Evolutionary conservation across 768 basidiomycete species (phyloP).

Genomic region (Rhodotorula diobovata): DNA sequence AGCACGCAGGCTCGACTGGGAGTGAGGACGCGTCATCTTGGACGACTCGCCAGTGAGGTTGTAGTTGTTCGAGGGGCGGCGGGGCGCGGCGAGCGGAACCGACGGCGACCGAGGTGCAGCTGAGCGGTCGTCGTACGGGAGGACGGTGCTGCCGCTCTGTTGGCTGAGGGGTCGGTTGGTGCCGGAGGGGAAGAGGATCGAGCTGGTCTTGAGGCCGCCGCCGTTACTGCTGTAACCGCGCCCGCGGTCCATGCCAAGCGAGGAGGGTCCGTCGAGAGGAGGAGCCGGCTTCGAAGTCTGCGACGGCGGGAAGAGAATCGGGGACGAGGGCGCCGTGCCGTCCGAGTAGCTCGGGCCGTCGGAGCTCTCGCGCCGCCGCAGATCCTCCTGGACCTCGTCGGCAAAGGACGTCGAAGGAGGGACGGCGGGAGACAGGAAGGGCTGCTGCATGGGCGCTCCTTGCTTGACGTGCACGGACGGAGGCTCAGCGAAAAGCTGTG

Average conservation of each 20-base stretch:
- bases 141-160: not conserved
- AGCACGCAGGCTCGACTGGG: not conserved
- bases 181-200: not conserved
- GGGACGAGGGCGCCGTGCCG: not conserved
- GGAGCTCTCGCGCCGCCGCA: conserved; percentile 4
- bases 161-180: not conserved
- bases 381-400: conserved; percentile 18
- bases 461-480: no score
- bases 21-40: not conserved
- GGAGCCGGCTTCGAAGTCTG: not conserved
- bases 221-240: no score
- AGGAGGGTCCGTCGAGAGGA: not conserved
- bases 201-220: not conserved
- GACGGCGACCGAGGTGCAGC: not conserved
- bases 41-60: no score
- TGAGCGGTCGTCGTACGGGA: not conserved
- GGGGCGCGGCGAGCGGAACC: not conserved
- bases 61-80: not conserved
- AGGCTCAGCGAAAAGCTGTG: no score
- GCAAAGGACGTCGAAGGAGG: conserved; percentile 9
- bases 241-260: no score
- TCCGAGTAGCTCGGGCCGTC: not conserved
- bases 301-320: not conserved
- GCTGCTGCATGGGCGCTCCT: no score
- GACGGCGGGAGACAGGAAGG: not conserved